Percentiles rank a stretch among this genome's conserved stretches.
Evolutionary conservation across 108 stramenopile species (phyloP).

Genomic region (Cyclotella kingstonii): DNA sequence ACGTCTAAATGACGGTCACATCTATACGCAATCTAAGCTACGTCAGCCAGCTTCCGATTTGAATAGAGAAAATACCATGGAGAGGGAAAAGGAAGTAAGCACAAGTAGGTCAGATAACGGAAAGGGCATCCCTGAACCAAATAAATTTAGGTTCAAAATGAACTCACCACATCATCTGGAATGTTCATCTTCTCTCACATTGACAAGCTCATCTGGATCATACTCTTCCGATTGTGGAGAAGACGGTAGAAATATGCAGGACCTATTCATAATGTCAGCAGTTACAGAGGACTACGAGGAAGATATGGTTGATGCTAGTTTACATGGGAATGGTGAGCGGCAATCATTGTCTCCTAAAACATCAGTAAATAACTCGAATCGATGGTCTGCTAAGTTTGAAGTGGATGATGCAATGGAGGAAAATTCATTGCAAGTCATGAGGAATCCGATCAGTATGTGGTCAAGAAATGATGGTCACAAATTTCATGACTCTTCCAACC

Average conservation of each 20-base stretch:
- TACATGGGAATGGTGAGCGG: slow-evolving; percentile 14
- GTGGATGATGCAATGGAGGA: not conserved
- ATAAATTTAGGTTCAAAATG: not conserved
- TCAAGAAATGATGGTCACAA: too few species aligned
- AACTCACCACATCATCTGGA: not conserved
- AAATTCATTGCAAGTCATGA: not conserved
- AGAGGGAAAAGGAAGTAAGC: too few species aligned
- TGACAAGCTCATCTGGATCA: slow-evolving; percentile 6
- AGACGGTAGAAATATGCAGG: not conserved
- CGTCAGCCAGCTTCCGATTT: slow-evolving; percentile 4
- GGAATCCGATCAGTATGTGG: not conserved
- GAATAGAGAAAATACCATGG: not conserved
- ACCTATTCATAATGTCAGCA: slow-evolving; percentile 3
- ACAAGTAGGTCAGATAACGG: too few species aligned
- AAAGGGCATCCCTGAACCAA: too few species aligned
- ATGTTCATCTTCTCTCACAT: slow-evolving; percentile 9
- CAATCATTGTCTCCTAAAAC: slow-evolving; percentile 8
- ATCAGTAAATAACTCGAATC: not conserved
- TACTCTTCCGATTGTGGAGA: not conserved
- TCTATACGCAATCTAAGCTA: slow-evolving; percentile 29
- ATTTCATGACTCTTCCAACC: too few species aligned
- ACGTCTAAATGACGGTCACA: slow-evolving; percentile 30
- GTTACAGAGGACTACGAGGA: slow-evolving; percentile 18
- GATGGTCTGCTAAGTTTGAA: slow-evolving; percentile 5
- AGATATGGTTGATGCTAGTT: slow-evolving; percentile 23